phyloP scores from a whole-genome alignment of 208 protist genomes.

The Acanthamoeba sp. region DNA sequence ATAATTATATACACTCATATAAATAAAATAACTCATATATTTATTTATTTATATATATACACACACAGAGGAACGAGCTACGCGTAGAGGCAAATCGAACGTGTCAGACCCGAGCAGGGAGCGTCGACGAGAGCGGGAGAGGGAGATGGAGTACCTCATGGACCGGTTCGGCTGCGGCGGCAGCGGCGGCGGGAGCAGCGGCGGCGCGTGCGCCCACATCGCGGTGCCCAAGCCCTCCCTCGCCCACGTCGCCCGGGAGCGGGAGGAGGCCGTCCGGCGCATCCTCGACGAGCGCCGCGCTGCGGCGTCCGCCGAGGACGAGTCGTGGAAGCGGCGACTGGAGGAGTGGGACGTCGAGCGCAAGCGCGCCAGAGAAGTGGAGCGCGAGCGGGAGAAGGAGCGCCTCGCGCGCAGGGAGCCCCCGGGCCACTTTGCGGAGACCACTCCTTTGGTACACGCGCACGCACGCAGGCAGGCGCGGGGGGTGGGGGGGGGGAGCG shows the following conservation, averaged over 20 bases:
- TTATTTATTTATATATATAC: no score
- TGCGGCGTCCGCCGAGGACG: neutral
- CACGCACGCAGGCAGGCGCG: no score
- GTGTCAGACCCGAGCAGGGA: neutral
- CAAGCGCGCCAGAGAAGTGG: neutral
- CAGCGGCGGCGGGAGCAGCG: neutral
- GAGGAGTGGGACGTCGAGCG: neutral
- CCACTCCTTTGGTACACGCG: no score
- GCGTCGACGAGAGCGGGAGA: neutral
- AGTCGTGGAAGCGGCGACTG: neutral
- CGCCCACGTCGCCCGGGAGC: neutral
- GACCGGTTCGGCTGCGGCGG: neutral
- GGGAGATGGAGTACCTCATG: neutral
- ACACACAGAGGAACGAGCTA: neutral
- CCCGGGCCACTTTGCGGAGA: neutral
- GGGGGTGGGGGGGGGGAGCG: no score
- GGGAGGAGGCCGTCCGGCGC: neutral
- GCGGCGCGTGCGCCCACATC: neutral
- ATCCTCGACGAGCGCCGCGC: constrained; percentile 11
- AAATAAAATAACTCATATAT: no score
- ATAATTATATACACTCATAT: no score
- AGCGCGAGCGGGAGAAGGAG: constrained; percentile 14
- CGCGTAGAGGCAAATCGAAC: neutral
- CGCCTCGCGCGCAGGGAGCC: neutral
- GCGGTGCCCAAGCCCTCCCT: neutral